Evolutionary conservation across 257 asterid genomes (phyloP).

Genomic region (Solanum paucissectum): DNA sequence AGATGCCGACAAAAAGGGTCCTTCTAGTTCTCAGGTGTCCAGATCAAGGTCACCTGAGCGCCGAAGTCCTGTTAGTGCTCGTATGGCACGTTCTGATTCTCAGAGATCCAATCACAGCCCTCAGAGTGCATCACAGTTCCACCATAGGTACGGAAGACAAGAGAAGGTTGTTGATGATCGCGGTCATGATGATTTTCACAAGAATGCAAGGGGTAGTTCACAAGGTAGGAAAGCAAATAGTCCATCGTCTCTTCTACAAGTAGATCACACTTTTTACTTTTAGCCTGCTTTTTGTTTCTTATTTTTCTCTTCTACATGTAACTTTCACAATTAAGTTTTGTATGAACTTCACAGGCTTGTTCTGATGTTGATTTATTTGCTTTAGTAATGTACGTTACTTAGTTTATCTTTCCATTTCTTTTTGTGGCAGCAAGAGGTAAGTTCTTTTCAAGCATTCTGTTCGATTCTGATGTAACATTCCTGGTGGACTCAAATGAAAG

Average conservation of each 20-base stretch:
- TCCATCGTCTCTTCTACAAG: neutral
- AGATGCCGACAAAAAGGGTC: conserved; percentile 47
- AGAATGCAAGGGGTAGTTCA: conserved; percentile 59
- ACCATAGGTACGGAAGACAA: conserved; percentile 52
- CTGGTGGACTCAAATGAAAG: conserved; percentile 78
- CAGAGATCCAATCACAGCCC: conserved; percentile 65
- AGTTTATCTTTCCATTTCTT: conserved; percentile 11
- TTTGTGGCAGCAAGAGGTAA: conserved; percentile 98
- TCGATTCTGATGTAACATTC: conserved; percentile 69
- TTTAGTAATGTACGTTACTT: conserved; percentile 9
- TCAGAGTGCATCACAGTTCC: conserved; percentile 33
- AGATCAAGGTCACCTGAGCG: conserved; percentile 70
- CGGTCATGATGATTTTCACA: conserved; percentile 66
- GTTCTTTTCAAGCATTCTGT: conserved; percentile 82
- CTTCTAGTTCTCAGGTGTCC: conserved; percentile 47
- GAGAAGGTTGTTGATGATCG: conserved; percentile 66
- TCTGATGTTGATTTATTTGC: neutral
- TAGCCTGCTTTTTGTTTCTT: neutral
- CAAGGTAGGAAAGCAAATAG: conserved; percentile 52
- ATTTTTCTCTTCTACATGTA: neutral
- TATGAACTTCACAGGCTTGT: neutral
- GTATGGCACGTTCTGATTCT: conserved; percentile 51
- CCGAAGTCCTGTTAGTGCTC: conserved; percentile 66
- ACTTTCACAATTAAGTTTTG: neutral
- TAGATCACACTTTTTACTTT: neutral